These are phyloP conservation scores for Metschnikowia santaceciliae DNA, from an alignment of 805 yeast genomes.

Conservation along the genomic window DNA sequence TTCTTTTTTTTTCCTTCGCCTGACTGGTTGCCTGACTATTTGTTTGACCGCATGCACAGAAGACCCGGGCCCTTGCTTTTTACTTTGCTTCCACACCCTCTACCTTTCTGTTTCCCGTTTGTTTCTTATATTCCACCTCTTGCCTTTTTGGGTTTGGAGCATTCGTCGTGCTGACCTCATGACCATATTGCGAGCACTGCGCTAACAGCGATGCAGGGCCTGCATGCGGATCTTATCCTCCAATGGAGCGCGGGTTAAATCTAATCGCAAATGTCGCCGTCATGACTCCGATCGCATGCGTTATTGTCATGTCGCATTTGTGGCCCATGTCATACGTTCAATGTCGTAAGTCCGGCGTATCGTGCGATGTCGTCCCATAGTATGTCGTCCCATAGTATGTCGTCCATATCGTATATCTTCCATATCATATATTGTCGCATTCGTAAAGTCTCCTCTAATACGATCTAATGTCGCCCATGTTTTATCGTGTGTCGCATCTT, in stretches of 20 bases:
- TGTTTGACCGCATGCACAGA: background rate
- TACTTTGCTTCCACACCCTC: no score
- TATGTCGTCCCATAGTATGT: no score
- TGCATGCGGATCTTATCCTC: slow-evolving; percentile 1
- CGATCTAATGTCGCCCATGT: no score
- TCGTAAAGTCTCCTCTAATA: no score
- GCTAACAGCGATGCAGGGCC: background rate
- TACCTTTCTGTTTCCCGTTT: no score
- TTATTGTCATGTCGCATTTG: background rate
- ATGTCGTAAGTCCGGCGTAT: background rate
- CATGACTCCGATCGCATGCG: background rate
- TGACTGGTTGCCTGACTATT: no score
- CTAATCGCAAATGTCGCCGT: background rate
- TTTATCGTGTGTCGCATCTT: no score
- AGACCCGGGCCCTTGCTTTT: background rate
- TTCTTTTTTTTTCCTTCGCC: background rate
- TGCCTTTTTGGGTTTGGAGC: background rate
- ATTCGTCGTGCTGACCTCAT: background rate
- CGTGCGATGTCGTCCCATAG: no score
- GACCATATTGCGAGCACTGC: background rate
- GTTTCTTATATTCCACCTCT: background rate
- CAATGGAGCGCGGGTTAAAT: slow-evolving; percentile 1
- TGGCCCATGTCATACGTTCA: background rate
- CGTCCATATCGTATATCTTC: no score
- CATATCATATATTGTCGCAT: no score